Evolutionary conservation across 768 basidiomycete genomes (phyloP), one percentile per base, ranked within the genome.

Genomic region (Lyophyllum decastes): DNA sequence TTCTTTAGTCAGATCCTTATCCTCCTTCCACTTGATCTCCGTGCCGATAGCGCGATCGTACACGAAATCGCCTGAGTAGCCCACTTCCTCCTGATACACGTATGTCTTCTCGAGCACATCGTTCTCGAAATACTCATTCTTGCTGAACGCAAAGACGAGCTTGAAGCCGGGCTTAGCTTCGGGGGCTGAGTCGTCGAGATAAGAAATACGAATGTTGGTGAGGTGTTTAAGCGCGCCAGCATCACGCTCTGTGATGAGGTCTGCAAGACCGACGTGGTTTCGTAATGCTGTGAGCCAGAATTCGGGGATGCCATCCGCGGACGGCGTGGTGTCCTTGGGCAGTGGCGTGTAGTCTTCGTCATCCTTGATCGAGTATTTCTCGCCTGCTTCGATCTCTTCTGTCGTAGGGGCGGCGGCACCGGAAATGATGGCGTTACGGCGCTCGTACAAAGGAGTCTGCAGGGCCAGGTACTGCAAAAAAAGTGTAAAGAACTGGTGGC

Each of bases 201-300:
- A 96, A 47, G 86, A 82, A 59, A 97, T 78, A 46, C 82, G 82
- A 62, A 98, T 82, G 67, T 99, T 94, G 60, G 75, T 77, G 56
- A 99, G 85, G 65, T 81, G 73, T 74, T 92, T 92, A 68, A 99
- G 86, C 8, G 94, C 95, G 46, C 70, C 86, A 59, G 81, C 93
- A 71, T 99, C 96, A 54, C 91, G 88, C 66, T 98, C 95, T 24
- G 93, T 96, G 78, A 98, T 93, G 69, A 95, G 80, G 19, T 95
- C 94, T 43, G 82, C 81, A 54, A 98, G 81, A 49, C 85, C 92
- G 54, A 89, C 73, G 72, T 98, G 95, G 75, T 97, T 98, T 63
- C 91, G 87, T 53, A 98, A 81, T 2, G 95, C 94, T 1, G 97
- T 98, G 66, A 97, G 86, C 96, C 96, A 99, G 83, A 99, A 99